Base-by-base conservation (phyloP, 1,139 yeast species). In the Scheffersomyces quercinus region DNA sequence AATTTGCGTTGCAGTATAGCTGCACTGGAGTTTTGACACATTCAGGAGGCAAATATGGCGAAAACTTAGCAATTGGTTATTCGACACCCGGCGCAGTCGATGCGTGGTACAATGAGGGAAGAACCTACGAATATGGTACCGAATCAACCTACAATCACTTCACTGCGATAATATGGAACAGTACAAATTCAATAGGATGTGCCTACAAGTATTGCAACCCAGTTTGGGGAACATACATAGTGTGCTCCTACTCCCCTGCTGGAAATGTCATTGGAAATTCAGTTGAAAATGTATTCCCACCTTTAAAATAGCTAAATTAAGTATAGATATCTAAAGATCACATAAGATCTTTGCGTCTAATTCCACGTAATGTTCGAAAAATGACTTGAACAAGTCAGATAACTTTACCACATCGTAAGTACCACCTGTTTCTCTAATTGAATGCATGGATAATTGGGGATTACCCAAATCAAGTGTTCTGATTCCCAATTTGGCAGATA, bases 391-490 rank as follows among this genome's bases (percentile, higher is more conserved):
- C 51, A 91, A 71, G 40, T 69, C 67, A 39, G 81, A 75, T 47
- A 89, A 80, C 50, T 76, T 74, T 37, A 73, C 82, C 32, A 91
- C 73, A 66, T 91, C 98, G 41, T 69, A 73, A 14, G 89, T 66
- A 7, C 97, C 97, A 33, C 96, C 93, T 3, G 96, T 91, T 65
- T 93, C 99, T 64, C 99, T 80, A 47, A 89, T 85, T 2, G 96
- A 87, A 61, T 93, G 99, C 99, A 93, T 93, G 43, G 95, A 85
- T 55, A 93, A 73, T 62, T 91, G 96, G 2, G 98, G 96, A 60
- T 89, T 90, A 43, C 99, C 99, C 46, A 93, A 70, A 65, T 93
- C 99, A 48, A 93, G 68, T 3, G 97, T 89, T 60, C 96, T 79
- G 38, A 93, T 78, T 41, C 99, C 99, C 39, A 93, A 76, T 56